Base-by-base conservation (phyloP, 345 rosid genomes). In the Microthlaspi erraticum region DNA sequence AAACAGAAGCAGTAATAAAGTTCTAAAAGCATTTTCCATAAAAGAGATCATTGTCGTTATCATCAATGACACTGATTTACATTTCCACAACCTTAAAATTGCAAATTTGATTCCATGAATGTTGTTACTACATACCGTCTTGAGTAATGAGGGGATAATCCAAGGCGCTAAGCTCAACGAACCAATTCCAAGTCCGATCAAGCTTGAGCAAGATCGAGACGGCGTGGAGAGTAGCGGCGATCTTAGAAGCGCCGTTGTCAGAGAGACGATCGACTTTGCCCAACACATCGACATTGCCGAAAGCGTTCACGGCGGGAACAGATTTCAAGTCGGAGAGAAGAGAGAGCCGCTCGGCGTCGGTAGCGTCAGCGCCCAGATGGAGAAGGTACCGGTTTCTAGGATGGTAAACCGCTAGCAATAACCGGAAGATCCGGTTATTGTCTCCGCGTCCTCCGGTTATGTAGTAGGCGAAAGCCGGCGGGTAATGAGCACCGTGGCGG, bases 81-180 rank as follows among this genome's bases (percentile, higher is more conserved):
- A 74, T 43, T 41, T 60, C 62, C 20, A 59, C 45, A 26, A 26
- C 29, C 3, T 1, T 26, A 26, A 26, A 8, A 26, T 5, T 5
- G 11, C 31, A 42, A 18, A 18, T 26, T 36, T 37, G 38, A 45
- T 36, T 69, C 57, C 52, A 38, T 31, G 53, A 12, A 59, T 8
- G 17, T 55, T 12, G 18, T 2, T 5, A 37, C 0, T 4, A 17
- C 83, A 54, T 83, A 94, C 99, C 99, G 66, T 95, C 99, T 79
- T 90, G 99, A 44, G 98, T 92, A 60, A 92, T 68, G 62, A 95
- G 75, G 1, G 99, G 99, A 80, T 95, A 95, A 82, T 95, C 99
- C 75, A 67, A 62, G 4, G 99, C 98, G 59, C 96, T 90, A 81
- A 95, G 81, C 23, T 77, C 75, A 34, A 95, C 85, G 49, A 95